phyloP scores from a whole-genome alignment of 2,329 filamentous ascomycete genomes.

The Cercospora brassicicola region DNA sequence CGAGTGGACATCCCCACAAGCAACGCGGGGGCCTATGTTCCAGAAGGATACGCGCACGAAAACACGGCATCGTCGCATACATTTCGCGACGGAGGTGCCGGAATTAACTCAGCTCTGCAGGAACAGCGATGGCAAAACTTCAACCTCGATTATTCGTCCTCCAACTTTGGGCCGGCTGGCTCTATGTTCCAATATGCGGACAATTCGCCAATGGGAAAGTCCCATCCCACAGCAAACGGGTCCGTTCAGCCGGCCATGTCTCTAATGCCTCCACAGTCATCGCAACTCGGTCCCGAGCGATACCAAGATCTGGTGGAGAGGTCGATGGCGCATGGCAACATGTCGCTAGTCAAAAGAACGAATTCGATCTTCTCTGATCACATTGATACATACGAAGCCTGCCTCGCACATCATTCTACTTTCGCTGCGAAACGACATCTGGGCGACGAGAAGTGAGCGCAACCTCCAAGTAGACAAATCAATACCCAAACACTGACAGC shows the following conservation, averaged over 20 bases:
- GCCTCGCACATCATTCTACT: background rate
- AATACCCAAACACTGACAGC: background rate
- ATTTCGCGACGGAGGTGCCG: background rate
- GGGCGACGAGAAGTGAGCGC: background rate
- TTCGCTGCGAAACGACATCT: background rate
- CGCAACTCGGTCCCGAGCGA: background rate
- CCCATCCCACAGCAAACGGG: background rate
- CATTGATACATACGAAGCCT: background rate
- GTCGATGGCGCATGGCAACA: background rate
- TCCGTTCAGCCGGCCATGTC: background rate
- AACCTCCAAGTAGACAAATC: background rate
- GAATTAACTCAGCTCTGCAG: background rate
- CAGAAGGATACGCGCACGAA: background rate
- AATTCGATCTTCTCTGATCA: background rate
- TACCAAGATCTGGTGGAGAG: background rate
- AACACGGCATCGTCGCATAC: background rate
- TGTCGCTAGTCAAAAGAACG: background rate
- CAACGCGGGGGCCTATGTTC: background rate
- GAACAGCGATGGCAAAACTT: background rate
- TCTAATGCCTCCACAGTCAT: background rate
- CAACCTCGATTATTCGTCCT: background rate
- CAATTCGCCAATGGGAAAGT: background rate
- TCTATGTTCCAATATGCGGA: background rate
- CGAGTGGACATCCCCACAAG: background rate
- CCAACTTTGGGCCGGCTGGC: background rate